Conservation (phyloP, 108 stramenopile species). For the Pseudonitzschia multiseries region DNA sequence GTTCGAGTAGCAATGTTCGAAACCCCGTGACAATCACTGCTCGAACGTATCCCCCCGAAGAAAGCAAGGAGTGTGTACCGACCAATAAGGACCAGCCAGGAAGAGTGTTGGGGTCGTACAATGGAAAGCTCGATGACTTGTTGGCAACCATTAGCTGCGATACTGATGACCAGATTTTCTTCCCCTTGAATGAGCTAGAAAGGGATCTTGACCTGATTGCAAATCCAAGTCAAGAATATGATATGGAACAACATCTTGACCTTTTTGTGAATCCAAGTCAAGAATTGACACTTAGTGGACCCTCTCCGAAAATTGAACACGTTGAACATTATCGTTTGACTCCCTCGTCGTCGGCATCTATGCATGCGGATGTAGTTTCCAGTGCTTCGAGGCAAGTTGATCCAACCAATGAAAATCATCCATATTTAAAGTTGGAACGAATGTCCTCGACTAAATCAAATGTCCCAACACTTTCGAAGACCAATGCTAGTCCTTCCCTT, state of each 20-base stretch:
- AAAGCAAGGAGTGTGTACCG: neutral
- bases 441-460: too few species aligned
- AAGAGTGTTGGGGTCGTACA: neutral
- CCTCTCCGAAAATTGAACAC: neutral
- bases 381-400: neutral
- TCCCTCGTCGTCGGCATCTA: too few species aligned
- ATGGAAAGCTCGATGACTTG: neutral
- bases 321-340: neutral
- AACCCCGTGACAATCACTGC: neutral
- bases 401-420: neutral
- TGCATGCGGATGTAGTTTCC: too few species aligned
- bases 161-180: neutral
- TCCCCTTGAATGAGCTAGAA: neutral
- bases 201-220: neutral
- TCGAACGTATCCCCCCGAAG: neutral
- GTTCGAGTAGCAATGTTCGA: neutral
- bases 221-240: neutral
- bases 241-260: too few species aligned
- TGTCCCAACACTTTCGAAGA: too few species aligned
- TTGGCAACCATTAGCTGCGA: neutral
- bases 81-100: neutral
- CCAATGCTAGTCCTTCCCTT: too few species aligned
- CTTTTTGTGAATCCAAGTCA: neutral
- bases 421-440: neutral
- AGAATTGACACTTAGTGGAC: neutral